phyloP scores from a whole-genome alignment of 2,329 filamentous ascomycete species.

The Colletotrichum liaoningense region DNA sequence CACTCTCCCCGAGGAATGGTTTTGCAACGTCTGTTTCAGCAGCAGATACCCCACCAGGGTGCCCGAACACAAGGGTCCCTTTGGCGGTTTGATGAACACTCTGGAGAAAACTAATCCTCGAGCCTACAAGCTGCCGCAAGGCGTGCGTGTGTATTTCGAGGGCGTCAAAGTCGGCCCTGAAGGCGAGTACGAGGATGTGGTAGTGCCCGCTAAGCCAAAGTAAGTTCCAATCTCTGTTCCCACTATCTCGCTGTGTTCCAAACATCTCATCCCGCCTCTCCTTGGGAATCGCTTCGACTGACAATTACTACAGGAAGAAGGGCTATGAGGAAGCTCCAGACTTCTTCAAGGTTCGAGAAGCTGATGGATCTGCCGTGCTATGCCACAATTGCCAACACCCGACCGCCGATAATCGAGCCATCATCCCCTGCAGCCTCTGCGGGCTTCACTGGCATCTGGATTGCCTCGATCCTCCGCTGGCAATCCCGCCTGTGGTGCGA shows the following conservation, averaged over 20 bases:
- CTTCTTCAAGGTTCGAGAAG: slow-evolving; percentile 75
- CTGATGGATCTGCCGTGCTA: slow-evolving; percentile 79
- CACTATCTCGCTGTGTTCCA: neutral
- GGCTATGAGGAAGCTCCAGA: slow-evolving; percentile 73
- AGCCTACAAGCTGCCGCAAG: slow-evolving; percentile 77
- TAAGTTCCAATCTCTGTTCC: slow-evolving; percentile 55
- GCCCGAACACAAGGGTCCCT: slow-evolving; percentile 64
- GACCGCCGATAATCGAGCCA: slow-evolving; percentile 72
- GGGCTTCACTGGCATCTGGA: slow-evolving; percentile 89
- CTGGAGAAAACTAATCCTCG: slow-evolving; percentile 77
- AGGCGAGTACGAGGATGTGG: slow-evolving; percentile 81
- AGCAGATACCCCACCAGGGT: slow-evolving; percentile 59
- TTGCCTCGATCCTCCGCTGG: slow-evolving; percentile 86
- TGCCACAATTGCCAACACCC: slow-evolving; percentile 81
- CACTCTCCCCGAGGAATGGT: slow-evolving; percentile 82
- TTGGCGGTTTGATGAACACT: slow-evolving; percentile 70
- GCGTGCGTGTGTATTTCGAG: slow-evolving; percentile 81
- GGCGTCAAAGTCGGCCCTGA: slow-evolving; percentile 81
- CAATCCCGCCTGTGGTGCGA: slow-evolving; percentile 79
- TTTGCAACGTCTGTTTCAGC: slow-evolving; percentile 78
- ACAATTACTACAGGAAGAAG: slow-evolving; percentile 57
- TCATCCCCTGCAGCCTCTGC: slow-evolving; percentile 90
- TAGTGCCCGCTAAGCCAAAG: slow-evolving; percentile 71
- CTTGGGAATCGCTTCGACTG: slow-evolving; percentile 39
- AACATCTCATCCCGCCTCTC: neutral